Conservation (phyloP, 768 basidiomycete species). For the Tremella mesenterica region DNA sequence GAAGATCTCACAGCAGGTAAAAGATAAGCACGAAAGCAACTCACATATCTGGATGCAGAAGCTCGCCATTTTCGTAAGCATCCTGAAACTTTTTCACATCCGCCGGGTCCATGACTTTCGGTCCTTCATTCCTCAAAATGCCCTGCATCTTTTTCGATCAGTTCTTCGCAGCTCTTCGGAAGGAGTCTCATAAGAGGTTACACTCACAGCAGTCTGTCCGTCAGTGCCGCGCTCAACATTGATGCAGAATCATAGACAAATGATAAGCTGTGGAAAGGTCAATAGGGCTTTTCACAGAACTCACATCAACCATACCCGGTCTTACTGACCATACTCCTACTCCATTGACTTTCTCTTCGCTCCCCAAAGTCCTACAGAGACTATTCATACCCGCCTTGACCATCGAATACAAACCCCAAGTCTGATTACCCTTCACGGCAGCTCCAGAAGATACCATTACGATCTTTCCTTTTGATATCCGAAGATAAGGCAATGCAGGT, state of each 20-base stretch:
- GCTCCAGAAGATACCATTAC: conserved; percentile 82
- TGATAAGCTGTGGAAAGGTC: conserved; percentile 4
- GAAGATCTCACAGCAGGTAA: background rate
- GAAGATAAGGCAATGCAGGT: conserved; percentile 60
- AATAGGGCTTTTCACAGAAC: conserved; percentile 1
- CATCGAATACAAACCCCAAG: conserved; percentile 65
- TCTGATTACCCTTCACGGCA: conserved; percentile 57
- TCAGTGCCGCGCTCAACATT: too few species aligned
- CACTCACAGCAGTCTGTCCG: conserved; percentile 34
- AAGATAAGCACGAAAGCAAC: conserved; percentile 49
- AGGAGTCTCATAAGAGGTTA: conserved; percentile 1
- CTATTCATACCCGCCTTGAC: conserved; percentile 85
- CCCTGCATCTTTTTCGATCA: conserved; percentile 45
- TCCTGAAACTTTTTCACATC: conserved; percentile 57
- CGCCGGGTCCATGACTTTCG: conserved; percentile 51
- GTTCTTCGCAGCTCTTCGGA: background rate
- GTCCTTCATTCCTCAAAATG: conserved; percentile 29
- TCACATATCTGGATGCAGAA: conserved; percentile 64
- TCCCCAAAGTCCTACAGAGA: conserved; percentile 71
- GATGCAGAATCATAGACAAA: too few species aligned
- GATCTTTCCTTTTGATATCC: conserved; percentile 53
- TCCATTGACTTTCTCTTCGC: conserved; percentile 60
- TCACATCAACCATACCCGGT: conserved; percentile 71
- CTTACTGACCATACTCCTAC: conserved; percentile 67
- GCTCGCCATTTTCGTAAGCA: conserved; percentile 56